Conservation (phyloP, 2,329 filamentous ascomycete species). For the Talaromyces sp. region DNA sequence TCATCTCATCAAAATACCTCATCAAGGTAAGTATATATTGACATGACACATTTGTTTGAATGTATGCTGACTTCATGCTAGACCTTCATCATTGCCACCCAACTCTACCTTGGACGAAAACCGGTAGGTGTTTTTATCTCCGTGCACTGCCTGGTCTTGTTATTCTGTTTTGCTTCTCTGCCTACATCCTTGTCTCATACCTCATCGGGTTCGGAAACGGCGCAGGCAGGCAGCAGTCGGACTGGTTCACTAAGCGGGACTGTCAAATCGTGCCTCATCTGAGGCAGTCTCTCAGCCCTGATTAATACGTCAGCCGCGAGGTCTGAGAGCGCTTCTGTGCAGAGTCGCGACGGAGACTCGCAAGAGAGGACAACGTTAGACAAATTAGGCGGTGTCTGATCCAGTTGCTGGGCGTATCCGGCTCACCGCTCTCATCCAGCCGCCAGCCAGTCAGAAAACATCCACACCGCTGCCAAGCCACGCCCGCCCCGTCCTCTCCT, state of each 20-base stretch:
- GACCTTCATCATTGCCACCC: background rate
- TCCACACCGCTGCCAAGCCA: constrained; percentile 4
- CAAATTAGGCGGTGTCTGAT: background rate
- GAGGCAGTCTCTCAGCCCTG: background rate
- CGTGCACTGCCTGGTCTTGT: background rate
- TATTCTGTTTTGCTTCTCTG: background rate
- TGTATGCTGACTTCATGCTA: background rate
- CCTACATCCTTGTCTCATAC: background rate
- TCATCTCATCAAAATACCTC: background rate
- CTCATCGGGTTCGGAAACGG: constrained; percentile 1
- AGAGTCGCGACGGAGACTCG: background rate
- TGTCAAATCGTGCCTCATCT: background rate
- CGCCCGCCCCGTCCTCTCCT: constrained; percentile 1
- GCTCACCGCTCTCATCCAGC: constrained; percentile 15
- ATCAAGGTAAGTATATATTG: background rate
- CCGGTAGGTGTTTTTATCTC: background rate
- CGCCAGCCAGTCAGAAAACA: background rate
- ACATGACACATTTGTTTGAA: background rate
- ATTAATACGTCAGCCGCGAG: background rate
- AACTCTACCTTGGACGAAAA: background rate
- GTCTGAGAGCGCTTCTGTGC: background rate
- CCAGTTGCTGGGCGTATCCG: background rate
- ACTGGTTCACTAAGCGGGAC: background rate
- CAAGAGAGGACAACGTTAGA: background rate
- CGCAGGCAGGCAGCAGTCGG: constrained; percentile 4